These are phyloP conservation scores for Aspergillus jensenii DNA, from an alignment of 2,329 filamentous ascomycete species.

Conservation along the genomic window DNA sequence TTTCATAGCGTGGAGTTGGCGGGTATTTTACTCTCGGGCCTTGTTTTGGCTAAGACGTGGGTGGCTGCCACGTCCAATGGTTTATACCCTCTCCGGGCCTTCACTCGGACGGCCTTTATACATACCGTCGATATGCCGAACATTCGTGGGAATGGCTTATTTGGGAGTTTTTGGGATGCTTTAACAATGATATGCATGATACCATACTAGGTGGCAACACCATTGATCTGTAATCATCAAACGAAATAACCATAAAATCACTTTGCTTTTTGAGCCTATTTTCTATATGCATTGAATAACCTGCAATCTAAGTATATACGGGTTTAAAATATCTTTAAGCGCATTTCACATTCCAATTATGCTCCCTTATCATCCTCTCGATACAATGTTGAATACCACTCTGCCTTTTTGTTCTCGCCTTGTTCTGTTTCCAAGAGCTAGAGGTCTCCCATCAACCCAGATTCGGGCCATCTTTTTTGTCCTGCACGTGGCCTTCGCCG, in stretches of 20 bases:
- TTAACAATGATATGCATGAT: not conserved
- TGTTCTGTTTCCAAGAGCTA: not conserved
- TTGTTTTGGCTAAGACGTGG: not conserved
- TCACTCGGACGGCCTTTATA: not conserved
- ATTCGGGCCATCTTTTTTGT: not conserved
- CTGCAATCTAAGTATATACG: not conserved
- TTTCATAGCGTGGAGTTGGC: slow-evolving; percentile 34
- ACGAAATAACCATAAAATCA: not conserved
- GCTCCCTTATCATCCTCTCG: not conserved
- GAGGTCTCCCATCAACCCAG: not conserved
- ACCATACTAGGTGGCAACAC: not conserved
- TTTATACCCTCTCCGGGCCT: not conserved
- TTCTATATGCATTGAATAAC: not conserved
- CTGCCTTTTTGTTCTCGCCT: not conserved
- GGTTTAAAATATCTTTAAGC: not conserved
- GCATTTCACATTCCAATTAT: not conserved
- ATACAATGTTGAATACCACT: slow-evolving; percentile 10
- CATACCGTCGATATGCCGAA: not conserved
- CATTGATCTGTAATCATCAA: not conserved
- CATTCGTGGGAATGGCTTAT: not conserved
- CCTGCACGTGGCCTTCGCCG: not conserved
- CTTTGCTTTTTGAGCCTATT: not conserved
- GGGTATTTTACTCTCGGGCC: slow-evolving; percentile 7
- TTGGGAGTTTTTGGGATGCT: not conserved
- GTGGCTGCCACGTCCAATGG: not conserved